phyloP scores from a whole-genome alignment of 306 rosid species.

The Casuarina equisetifolia region DNA sequence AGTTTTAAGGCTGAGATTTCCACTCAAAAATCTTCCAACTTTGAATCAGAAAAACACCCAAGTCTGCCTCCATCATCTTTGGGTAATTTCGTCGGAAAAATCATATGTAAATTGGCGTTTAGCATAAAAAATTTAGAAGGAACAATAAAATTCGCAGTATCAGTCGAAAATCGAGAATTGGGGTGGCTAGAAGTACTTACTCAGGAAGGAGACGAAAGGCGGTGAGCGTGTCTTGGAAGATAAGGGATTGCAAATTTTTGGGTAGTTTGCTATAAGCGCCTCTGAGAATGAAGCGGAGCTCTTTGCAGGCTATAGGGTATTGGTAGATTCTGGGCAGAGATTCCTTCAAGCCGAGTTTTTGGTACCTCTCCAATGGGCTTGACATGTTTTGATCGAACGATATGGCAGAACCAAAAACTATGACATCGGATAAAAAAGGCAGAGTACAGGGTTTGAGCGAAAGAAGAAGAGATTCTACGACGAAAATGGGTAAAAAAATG shows the following conservation, averaged over 20 bases:
- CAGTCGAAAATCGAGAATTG: background rate
- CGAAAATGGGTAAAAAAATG: background rate
- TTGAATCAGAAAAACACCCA: conserved; percentile 6
- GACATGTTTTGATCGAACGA: conserved; percentile 40
- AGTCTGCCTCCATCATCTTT: background rate
- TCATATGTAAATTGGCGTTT: background rate
- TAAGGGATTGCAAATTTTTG: conserved; percentile 59
- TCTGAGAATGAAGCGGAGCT: conserved; percentile 63
- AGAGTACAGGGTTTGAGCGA: background rate
- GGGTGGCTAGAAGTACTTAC: conserved; percentile 34
- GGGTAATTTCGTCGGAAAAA: background rate
- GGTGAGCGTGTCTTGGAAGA: conserved; percentile 64
- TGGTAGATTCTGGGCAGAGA: conserved; percentile 44
- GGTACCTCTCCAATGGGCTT: conserved; percentile 51
- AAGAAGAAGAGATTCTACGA: background rate
- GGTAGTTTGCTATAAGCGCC: conserved; percentile 56
- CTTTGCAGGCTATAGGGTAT: conserved; percentile 70
- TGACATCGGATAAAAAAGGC: background rate
- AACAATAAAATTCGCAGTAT: background rate
- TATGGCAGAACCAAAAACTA: background rate
- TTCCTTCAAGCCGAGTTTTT: conserved; percentile 41
- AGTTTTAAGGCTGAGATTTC: background rate
- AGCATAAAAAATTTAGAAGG: background rate
- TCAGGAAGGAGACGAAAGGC: conserved; percentile 85
- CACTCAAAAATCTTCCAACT: background rate